Evolutionary conservation across 2,329 filamentous ascomycete species (phyloP).

Genomic region (Xylaria multiplex): DNA sequence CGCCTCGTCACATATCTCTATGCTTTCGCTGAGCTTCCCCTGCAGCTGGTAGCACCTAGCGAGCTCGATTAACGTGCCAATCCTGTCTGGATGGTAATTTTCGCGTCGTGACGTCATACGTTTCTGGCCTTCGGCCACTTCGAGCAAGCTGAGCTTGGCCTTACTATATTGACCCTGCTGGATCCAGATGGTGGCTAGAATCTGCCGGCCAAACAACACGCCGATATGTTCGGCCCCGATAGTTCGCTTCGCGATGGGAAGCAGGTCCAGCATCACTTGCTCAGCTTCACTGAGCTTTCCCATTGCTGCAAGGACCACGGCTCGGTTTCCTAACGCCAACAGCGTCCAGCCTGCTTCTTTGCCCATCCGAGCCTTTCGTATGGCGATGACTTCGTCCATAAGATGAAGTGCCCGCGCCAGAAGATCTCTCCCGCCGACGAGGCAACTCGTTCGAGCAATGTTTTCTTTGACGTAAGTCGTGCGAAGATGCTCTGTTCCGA

Average conservation of each 20-base stretch:
- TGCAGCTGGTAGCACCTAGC: neutral
- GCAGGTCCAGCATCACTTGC: neutral
- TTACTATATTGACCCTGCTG: conserved; percentile 8
- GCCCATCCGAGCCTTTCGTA: conserved; percentile 23
- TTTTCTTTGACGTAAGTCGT: conserved; percentile 15
- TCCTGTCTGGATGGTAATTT: neutral
- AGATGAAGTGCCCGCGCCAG: neutral
- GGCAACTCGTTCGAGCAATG: conserved; percentile 10
- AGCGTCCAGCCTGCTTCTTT: conserved; percentile 34
- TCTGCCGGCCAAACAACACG: conserved; percentile 30
- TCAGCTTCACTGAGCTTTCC: conserved; percentile 16
- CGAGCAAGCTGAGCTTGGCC: conserved; percentile 17
- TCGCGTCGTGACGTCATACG: neutral
- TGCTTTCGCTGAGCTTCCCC: neutral
- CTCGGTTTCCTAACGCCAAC: conserved; percentile 27
- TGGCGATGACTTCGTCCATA: conserved; percentile 30
- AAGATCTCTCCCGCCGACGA: neutral
- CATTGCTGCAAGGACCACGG: conserved; percentile 29
- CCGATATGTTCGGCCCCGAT: conserved; percentile 27
- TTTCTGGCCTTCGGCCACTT: neutral
- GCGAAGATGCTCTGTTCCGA: conserved; percentile 7
- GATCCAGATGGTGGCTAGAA: conserved; percentile 29
- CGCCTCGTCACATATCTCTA: neutral
- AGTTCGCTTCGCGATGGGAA: conserved; percentile 25
- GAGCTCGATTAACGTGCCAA: neutral